Base-by-base conservation (phyloP, 257 asterid genomes). In the Orobanche coerulescens region DNA sequence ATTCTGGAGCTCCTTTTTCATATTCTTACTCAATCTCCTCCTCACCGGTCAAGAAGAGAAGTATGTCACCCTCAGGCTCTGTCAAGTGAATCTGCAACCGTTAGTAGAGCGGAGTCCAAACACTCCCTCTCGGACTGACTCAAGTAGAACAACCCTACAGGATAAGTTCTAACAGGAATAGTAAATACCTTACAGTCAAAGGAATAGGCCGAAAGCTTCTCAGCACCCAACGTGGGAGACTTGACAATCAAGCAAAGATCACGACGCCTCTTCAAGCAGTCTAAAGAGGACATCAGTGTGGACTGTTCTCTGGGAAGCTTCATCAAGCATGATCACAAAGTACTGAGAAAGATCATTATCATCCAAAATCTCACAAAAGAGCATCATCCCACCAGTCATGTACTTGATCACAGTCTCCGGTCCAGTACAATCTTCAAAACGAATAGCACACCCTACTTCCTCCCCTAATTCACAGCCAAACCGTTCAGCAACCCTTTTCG, bases 341-440 rank as follows among this genome's bases (percentile, higher is more conserved):
- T 85, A 85, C 60, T 83, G 84, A 8, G 88, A 71, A 57, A 85
- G 64, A 69, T 69, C 69, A 46, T 84, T 87, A 61, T 86, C 93
- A 11, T 79, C 69, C 68, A 86, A 73, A 59, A 84, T 80, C 81
- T 86, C 95, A 73, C 78, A 44, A 86, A 72, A 78, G n/a, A n/a
- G n/a, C n/a, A 86, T 74, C 87, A 86, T 83, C 56, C 93, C 93
- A 70, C 84, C 95, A 30, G 90, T 84, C 93, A 86, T 86, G 47
- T 86, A 86, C 82, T 84, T 86, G 58, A 86, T 86, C 4, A 86
- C 95, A 14, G 95, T 86, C 54, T 84, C 93, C 6, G 93, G 89
- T 59, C 95, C 85, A 5, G 95, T 86, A 64, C 95, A 84, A 78
- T 86, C 93, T 72, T 86, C 93, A 51, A 86, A 86, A 37, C 87